Evolutionary conservation across 2,329 filamentous ascomycete species (phyloP).

Genomic region (Cryphonectria parasitica): DNA sequence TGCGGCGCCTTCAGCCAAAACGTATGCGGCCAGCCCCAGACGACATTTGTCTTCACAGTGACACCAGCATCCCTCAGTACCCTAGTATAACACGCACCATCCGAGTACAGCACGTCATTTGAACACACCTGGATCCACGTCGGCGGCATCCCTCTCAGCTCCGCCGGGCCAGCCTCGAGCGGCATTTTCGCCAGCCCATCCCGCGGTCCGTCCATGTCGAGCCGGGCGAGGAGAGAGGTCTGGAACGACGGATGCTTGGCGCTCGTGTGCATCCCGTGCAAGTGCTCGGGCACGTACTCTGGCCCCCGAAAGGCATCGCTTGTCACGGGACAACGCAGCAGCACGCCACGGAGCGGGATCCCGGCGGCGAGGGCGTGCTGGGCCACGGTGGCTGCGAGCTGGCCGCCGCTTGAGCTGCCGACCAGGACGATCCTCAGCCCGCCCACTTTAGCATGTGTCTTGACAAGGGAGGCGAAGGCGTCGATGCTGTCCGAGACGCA

Average conservation of each 20-base stretch:
- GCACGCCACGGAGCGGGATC: conserved; percentile 42
- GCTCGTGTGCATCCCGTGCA: conserved; percentile 46
- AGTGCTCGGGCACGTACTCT: conserved; percentile 42
- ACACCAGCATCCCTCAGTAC: conserved; percentile 44
- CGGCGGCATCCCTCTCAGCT: conserved; percentile 42
- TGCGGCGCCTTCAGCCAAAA: conserved; percentile 55
- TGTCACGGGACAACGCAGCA: conserved; percentile 54
- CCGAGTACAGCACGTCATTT: conserved; percentile 56
- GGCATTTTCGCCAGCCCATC: conserved; percentile 48
- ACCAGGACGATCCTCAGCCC: conserved; percentile 40
- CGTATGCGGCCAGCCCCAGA: conserved; percentile 55
- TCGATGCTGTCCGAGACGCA: conserved; percentile 48
- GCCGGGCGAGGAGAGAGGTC: conserved; percentile 41
- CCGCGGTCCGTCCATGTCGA: conserved; percentile 41
- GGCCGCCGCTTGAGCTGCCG: conserved; percentile 53
- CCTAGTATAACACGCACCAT: conserved; percentile 54
- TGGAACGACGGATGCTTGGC: conserved; percentile 42
- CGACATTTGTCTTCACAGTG: conserved; percentile 47
- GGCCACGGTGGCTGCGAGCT: conserved; percentile 50
- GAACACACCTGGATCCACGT: conserved; percentile 55
- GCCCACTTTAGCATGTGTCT: not conserved
- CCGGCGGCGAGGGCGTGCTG: conserved; percentile 36
- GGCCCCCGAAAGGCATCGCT: conserved; percentile 46
- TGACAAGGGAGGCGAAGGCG: conserved; percentile 38
- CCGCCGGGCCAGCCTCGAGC: conserved; percentile 41